Evolutionary conservation across 495 filamentous ascomycete genomes (phyloP).

Genomic region (Podospora bellae-mahoneyi): DNA sequence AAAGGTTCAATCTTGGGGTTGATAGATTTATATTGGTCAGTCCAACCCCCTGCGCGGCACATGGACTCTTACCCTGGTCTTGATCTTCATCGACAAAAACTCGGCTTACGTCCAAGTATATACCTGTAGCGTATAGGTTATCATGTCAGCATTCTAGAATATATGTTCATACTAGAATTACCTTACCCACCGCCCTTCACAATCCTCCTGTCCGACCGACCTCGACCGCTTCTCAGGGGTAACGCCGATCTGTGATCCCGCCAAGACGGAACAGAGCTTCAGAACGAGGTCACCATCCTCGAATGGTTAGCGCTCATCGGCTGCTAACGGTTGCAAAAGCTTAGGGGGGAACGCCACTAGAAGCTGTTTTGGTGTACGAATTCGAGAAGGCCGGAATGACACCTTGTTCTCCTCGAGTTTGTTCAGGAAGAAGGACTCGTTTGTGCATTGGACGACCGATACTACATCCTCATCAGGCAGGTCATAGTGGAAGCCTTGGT

Average conservation of each 20-base stretch:
- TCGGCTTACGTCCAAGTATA: not conserved
- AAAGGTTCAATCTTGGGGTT: not conserved
- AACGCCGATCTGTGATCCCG: not conserved
- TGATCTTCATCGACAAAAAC: not conserved
- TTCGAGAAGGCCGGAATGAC: not conserved
- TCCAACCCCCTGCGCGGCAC: not conserved
- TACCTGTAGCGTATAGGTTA: not conserved
- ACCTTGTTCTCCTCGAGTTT: not conserved
- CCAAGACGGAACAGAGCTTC: not conserved
- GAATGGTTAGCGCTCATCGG: not conserved
- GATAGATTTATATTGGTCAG: not conserved
- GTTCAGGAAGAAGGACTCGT: not conserved
- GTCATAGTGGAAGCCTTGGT: not conserved
- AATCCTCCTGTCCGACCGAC: not conserved
- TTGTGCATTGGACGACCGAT: not conserved
- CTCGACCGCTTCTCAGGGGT: not conserved
- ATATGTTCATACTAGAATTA: not conserved
- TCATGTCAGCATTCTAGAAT: not conserved
- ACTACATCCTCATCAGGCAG: not conserved
- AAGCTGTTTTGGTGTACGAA: not conserved
- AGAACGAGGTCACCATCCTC: not conserved
- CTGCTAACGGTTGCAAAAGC: not conserved
- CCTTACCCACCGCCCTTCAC: not conserved
- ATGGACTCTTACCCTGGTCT: not conserved
- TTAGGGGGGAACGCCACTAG: not conserved